Evolutionary conservation across 306 rosid species (phyloP).

Genomic region (Inga oerstediana): DNA sequence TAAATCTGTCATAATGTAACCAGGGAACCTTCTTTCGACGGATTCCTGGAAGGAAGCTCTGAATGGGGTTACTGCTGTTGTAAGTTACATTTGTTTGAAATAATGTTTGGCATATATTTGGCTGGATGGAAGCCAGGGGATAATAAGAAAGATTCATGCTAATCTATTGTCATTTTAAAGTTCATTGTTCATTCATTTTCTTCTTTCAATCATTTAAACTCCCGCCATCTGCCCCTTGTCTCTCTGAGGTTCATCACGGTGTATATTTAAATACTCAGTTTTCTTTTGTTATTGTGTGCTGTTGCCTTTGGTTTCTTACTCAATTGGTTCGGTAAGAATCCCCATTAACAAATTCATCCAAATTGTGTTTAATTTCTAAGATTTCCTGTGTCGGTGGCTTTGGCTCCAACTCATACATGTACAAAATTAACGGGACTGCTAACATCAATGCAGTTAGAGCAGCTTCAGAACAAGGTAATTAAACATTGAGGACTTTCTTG

Average conservation of each 20-base stretch:
- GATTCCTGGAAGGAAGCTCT: conserved; percentile 88
- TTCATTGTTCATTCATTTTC: background rate
- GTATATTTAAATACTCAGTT: background rate
- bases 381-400: conserved; percentile 97
- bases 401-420: conserved; percentile 95
- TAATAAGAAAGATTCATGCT: background rate
- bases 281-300: conserved; percentile 13
- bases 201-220: conserved; percentile 1
- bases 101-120: conserved; percentile 9
- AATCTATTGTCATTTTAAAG: background rate
- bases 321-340: conserved; percentile 12
- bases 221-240: background rate
- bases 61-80: conserved; percentile 83
- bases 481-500: conserved; percentile 10
- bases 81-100: conserved; percentile 49
- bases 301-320: conserved; percentile 15
- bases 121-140: conserved; percentile 13
- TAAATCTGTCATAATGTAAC: conserved; percentile 32
- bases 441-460: conserved; percentile 93
- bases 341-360: conserved; percentile 33
- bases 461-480: conserved; percentile 86
- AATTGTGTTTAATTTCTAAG: conserved; percentile 55
- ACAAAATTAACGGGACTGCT: conserved; percentile 95
- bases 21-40: conserved; percentile 86
- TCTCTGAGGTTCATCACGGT: background rate